Evolutionary conservation across 257 asterid genomes (phyloP).

Genomic region (Solanum corneliomulleri): DNA sequence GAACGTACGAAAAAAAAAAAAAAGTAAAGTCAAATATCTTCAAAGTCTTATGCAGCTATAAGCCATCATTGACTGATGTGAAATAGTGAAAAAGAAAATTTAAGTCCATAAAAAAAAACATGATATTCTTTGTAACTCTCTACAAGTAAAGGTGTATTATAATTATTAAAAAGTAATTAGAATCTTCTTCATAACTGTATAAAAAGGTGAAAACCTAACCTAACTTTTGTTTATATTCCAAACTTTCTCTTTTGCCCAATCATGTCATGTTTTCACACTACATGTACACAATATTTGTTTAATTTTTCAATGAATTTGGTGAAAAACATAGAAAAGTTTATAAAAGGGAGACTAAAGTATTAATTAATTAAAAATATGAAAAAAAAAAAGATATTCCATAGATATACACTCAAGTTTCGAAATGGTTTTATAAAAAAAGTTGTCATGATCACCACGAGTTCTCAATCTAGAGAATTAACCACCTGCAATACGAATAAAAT

Average conservation of each 20-base stretch:
- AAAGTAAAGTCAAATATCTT: neutral
- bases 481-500: neutral
- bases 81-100: neutral
- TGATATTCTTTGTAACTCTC: neutral
- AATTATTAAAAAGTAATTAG: neutral
- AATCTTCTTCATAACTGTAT: neutral
- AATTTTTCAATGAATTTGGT: constrained; percentile 6
- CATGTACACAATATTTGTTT: neutral
- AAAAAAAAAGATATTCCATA: neutral
- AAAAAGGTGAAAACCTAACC: neutral
- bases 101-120: neutral
- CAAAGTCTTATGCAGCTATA: neutral
- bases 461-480: neutral
- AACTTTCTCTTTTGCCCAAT: neutral
- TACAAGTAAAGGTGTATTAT: neutral
- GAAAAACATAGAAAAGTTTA: constrained; percentile 12
- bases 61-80: neutral
- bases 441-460: neutral
- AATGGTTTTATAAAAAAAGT: neutral
- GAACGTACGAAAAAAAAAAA: neutral
- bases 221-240: neutral
- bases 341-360: neutral
- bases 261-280: neutral
- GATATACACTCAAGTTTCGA: neutral
- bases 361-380: neutral